Conservation (phyloP, 2,329 filamentous ascomycete genomes). For the Aspergillus sojae region DNA sequence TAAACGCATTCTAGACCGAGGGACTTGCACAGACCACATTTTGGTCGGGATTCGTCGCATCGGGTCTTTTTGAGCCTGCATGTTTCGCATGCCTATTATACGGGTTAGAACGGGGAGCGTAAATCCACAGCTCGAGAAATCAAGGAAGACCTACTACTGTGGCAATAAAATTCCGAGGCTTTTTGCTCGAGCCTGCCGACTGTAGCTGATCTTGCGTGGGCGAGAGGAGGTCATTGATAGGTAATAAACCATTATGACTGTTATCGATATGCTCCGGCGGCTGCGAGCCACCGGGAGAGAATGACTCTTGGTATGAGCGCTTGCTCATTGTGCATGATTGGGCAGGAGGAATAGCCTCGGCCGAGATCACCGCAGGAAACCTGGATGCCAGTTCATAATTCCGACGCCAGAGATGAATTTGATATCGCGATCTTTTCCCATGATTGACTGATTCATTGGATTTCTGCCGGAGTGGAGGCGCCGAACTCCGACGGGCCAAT, state of each 20-base stretch:
- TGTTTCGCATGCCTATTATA: conserved; percentile 53
- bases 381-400: neutral
- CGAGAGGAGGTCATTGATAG: conserved; percentile 40
- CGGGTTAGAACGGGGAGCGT: neutral
- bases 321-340: conserved; percentile 42
- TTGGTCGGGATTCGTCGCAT: conserved; percentile 58
- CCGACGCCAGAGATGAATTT: neutral
- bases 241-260: conserved; percentile 28
- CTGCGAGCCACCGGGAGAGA: conserved; percentile 28
- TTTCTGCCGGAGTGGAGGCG: conserved; percentile 3
- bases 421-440: neutral
- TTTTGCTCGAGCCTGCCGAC: conserved; percentile 29
- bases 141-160: conserved; percentile 34
- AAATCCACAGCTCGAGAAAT: too few relatives aligned
- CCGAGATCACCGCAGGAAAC: neutral
- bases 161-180: conserved; percentile 43
- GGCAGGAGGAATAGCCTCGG: neutral
- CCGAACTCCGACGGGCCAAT: conserved; percentile 5
- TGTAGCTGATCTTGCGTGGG: conserved; percentile 35
- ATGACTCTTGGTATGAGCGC: conserved; percentile 36
- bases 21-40: conserved; percentile 54
- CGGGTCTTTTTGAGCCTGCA: conserved; percentile 58
- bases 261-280: conserved; percentile 27
- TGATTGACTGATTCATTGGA: neutral
- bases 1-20: conserved; percentile 55